phyloP scores from a whole-genome alignment of 768 basidiomycete genomes.

The Cystobasidium ongulense region DNA sequence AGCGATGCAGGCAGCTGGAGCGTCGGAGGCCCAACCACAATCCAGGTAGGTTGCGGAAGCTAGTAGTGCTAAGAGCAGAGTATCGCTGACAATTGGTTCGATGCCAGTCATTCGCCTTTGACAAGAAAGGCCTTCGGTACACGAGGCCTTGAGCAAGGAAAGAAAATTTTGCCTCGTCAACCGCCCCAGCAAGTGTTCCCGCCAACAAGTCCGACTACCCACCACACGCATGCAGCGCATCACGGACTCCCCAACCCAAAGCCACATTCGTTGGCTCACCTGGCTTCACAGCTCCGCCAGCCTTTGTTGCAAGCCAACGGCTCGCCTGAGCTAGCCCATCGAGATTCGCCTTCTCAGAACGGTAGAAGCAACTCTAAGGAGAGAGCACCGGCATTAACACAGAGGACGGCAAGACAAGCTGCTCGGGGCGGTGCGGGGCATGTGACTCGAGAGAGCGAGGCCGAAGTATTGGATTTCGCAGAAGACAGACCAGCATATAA shows the following conservation, averaged over 20 bases:
- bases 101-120: neutral
- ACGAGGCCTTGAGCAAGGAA: neutral
- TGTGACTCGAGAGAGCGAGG: neutral
- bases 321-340: neutral
- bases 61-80: too few species aligned
- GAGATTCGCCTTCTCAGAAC: neutral
- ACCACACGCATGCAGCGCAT: neutral
- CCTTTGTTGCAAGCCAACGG: neutral
- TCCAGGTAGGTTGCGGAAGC: neutral
- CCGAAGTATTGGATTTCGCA: neutral
- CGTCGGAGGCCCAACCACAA: too few species aligned
- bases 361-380: neutral
- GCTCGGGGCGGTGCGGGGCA: neutral
- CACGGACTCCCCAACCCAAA: neutral
- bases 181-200: neutral
- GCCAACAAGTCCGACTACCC: neutral
- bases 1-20: slow-evolving; percentile 19
- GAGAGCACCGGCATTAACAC: neutral
- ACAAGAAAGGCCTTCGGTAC: neutral
- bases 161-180: neutral
- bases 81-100: too few species aligned
- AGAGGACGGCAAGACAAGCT: neutral
- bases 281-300: neutral
- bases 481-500: neutral
- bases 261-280: neutral